Base-by-base conservation (phyloP, 345 rosid species). In the Odontarrhena argentea region DNA sequence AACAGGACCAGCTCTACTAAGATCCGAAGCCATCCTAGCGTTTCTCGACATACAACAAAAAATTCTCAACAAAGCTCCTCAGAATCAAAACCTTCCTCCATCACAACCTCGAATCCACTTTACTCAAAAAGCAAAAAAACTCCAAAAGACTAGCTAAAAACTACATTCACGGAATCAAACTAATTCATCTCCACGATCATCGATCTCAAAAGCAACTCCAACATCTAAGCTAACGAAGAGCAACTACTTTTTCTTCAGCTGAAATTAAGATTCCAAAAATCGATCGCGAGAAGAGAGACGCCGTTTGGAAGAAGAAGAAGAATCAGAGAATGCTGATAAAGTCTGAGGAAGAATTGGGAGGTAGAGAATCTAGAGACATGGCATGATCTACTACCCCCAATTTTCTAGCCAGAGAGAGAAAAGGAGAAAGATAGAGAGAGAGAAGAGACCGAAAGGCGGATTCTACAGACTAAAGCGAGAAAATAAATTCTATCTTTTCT, bases 1-100 rank as follows among this genome's bases (percentile, higher is more conserved):
- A 4, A 88, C 85, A 6, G 92, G 82, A 43, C 83, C 97, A 6
- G 81, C 81, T 78, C 96, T 82, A 71, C 86, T 82, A 80, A 91
- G 96, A 88, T 91, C 97, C 81, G 90, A 82, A 48, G 96, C 87
- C 97, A 94, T 88, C 77, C 89, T 79, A 67, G 80, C 93, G 61
- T 81, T 75, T 75, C 88, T 71, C 67, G 80, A 86, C 81, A 83
- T 81, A 70, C 65, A 18, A 62, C 11, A 25, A 6, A 32, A 43
- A 67, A 8, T 28, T 38, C 7, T 61, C 68, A 60, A 35, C 75
- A 56, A 63, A 79, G 75, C 24, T 82, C 73, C 75, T 70, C 82
- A 53, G 56, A 76, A 69, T 64, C 78, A 49, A 65, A 69, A 67
- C 64, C 76, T 65, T 80, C 78, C 80, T 80, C 55, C 77, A 69